Evolutionary conservation across 1,139 yeast species (phyloP).

Genomic region (Sugiyamaella castrensis): DNA sequence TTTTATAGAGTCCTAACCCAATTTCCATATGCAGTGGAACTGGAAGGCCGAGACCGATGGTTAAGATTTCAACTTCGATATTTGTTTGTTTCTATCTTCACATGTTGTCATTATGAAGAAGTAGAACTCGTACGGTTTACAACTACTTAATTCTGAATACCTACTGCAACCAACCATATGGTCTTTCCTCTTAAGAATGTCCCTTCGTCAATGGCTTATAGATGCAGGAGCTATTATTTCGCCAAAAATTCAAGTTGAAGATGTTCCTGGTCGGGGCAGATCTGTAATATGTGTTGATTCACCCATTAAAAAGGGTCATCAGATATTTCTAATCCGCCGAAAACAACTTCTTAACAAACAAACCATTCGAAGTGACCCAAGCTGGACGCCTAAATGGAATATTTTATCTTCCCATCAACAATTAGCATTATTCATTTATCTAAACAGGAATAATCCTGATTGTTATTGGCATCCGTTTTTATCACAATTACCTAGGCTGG

Average conservation of each 20-base stretch:
- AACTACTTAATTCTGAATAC: too few relatives aligned
- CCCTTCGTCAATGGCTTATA: conserved; percentile 21
- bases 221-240: conserved; percentile 28
- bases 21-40: too few relatives aligned
- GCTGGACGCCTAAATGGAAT: conserved; percentile 17
- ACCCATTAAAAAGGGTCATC: conserved; percentile 42
- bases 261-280: conserved; percentile 53
- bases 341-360: conserved; percentile 58
- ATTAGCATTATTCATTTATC: conserved; percentile 27
- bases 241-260: conserved; percentile 32
- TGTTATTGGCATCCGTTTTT: conserved; percentile 28
- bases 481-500: conserved; percentile 28
- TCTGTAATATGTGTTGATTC: conserved; percentile 50
- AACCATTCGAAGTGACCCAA: conserved; percentile 42
- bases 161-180: too few relatives aligned
- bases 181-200: neutral
- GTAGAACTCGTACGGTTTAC: too few relatives aligned
- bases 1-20: too few relatives aligned
- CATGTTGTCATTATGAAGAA: too few relatives aligned
- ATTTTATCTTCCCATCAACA: conserved; percentile 30
- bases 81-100: too few relatives aligned
- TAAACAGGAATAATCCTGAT: conserved; percentile 18
- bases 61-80: too few relatives aligned
- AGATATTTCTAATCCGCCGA: conserved; percentile 56
- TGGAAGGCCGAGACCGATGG: too few relatives aligned